A percentile compares a stretch with the other conserved stretches of the same genome.
These are phyloP conservation scores for Tothia fuscella DNA, from an alignment of 2,329 filamentous ascomycete species.

Conservation along the genomic window DNA sequence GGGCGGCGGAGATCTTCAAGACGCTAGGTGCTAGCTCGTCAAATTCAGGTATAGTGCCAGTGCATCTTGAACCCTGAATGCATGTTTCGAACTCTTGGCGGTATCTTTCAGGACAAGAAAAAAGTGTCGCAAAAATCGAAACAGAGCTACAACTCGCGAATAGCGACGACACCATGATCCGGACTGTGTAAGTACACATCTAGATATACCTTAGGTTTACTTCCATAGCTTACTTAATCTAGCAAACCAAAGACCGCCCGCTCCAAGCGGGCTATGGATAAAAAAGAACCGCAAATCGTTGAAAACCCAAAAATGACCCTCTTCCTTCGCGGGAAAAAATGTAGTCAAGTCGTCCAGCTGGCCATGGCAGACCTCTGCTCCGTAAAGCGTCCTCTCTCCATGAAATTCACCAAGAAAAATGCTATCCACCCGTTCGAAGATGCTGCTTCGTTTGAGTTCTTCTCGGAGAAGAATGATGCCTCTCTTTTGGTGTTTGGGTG, in stretches of 20 bases:
- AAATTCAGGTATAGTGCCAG: no score
- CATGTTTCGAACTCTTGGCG: no score
- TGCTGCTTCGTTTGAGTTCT: slow-evolving; percentile 77
- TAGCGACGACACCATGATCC: neutral
- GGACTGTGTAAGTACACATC: slow-evolving; percentile 5
- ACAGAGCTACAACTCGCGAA: no score
- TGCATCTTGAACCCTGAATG: no score
- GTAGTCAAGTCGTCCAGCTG: slow-evolving; percentile 70
- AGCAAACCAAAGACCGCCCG: slow-evolving; percentile 49
- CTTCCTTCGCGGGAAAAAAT: slow-evolving; percentile 77
- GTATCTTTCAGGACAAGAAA: no score
- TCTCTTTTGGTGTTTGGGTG: slow-evolving; percentile 73
- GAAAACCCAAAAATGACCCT: slow-evolving; percentile 88
- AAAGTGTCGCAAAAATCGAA: no score
- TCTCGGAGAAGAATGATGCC: slow-evolving; percentile 92
- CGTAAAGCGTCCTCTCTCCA: slow-evolving; percentile 70
- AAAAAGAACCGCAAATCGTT: slow-evolving; percentile 74
- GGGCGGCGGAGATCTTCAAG: no score
- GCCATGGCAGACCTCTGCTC: slow-evolving; percentile 75
- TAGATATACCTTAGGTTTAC: neutral
- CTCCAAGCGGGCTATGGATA: slow-evolving; percentile 88
- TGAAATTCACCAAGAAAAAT: slow-evolving; percentile 97
- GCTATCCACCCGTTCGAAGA: slow-evolving; percentile 90
- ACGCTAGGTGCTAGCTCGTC: no score
- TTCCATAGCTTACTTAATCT: no score